Conservation (phyloP, 1,284 basidiomycete species). For the Rhodotorula sp. region DNA sequence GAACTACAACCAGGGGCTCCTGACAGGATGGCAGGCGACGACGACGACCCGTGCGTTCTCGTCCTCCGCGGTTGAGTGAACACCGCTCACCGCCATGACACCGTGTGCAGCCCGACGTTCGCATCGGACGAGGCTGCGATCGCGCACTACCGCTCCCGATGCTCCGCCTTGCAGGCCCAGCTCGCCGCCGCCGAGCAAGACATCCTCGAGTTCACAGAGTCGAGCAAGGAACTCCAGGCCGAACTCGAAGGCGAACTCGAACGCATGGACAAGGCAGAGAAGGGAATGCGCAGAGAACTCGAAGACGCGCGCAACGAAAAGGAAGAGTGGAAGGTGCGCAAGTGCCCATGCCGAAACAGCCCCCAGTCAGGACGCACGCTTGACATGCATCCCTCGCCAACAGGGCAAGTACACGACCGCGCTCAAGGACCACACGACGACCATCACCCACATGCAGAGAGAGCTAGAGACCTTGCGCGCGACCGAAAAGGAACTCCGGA, state of each 20-base stretch:
- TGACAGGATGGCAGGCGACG: constrained; percentile 9
- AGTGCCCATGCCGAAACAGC: neutral
- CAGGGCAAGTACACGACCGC: constrained; percentile 74
- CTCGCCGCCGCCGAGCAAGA: constrained; percentile 40
- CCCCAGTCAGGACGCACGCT: neutral
- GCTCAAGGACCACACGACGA: constrained; percentile 84
- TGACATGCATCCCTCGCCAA: neutral
- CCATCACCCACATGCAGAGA: constrained; percentile 76
- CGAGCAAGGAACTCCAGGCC: constrained; percentile 87
- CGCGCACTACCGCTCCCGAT: constrained; percentile 27
- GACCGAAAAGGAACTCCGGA: constrained; percentile 41
- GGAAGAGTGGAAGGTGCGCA: constrained; percentile 84
- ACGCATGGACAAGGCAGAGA: constrained; percentile 78
- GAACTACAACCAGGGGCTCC: too few species aligned
- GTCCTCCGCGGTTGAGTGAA: too few species aligned
- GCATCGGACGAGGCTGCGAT: constrained; percentile 27
- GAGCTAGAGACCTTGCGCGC: constrained; percentile 65
- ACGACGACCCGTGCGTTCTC: constrained; percentile 9
- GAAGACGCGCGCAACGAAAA: constrained; percentile 72
- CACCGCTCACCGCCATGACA: neutral
- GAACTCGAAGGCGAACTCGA: constrained; percentile 86
- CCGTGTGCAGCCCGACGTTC: constrained; percentile 16
- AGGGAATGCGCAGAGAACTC: constrained; percentile 72
- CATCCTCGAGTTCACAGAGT: constrained; percentile 78
- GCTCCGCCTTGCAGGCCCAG: constrained; percentile 32